Base-by-base conservation (phyloP, 2,329 filamentous ascomycete species). In the Cladobotryum protrusum region DNA sequence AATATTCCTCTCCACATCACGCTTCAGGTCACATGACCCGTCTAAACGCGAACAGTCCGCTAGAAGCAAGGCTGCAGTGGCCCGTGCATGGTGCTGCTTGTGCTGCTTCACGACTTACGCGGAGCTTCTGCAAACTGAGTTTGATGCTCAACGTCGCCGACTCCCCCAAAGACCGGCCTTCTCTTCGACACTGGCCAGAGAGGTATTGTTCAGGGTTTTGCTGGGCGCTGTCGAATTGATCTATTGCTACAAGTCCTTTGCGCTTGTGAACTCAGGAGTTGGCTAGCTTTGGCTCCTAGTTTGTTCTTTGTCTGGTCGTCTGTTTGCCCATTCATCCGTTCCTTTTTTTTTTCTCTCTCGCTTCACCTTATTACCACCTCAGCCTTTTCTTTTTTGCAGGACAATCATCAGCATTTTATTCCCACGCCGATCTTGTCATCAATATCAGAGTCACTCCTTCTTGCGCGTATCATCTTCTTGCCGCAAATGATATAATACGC, bases 401-500 rank as follows among this genome's bases (percentile, higher is more conserved):
- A 29, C 24, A 2, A 29, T 29, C 24, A 29, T 29, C 24, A 29
- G 24, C 24, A 29, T 29, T 29, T 9, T 8, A 29, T 29, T 29
- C 6, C 43, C 17, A 18, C 29, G 18, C 43, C 17, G 9, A 35
- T 40, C 18, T 40, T 32, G n/a, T 47, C 43, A 33, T 15, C 29
- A 17, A n/a, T 42, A 18, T 17, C 20, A 40, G 15, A 33, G 33
- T 20, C 20, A 5, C 29, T 20, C 14, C 15, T 19, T 35, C 33
- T 39, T 32, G 37, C 43, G 45, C 46, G 6, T 47, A 20, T 35
- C 35, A 36, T n/a, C 14, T 18, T 40, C 36, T 43, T 42, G 49
- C 55, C 60, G 55, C 65, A 57, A 66, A 70, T 70, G 67, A 64
- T 55, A 60, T 67, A 66, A 60, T 42, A 50, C 43, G 47, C 47